Conservation (phyloP, 2,329 filamentous ascomycete species). For the Sarocladiaceae sp. region DNA sequence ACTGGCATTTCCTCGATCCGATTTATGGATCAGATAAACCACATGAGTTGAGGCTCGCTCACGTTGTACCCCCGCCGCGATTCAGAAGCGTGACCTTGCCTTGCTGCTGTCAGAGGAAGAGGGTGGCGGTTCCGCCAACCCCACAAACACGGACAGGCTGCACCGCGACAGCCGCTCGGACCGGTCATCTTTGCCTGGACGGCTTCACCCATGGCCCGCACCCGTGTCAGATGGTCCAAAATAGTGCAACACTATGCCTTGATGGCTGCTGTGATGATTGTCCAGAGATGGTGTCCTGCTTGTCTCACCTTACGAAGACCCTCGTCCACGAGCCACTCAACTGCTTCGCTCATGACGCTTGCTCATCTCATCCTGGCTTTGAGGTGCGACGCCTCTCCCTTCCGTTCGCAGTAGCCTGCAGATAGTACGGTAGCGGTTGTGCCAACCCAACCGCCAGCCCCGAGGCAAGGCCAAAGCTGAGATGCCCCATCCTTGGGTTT, state of each 20-base stretch:
- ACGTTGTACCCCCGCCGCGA: background rate
- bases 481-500: background rate
- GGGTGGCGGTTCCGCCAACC: background rate
- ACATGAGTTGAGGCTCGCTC: conserved; percentile 7
- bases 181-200: conserved; percentile 6
- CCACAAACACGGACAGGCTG: background rate
- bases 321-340: background rate
- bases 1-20: conserved; percentile 1
- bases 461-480: conserved; percentile 1
- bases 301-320: conserved; percentile 10
- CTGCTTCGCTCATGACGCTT: background rate
- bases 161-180: background rate
- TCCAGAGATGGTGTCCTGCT: background rate
- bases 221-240: conserved; percentile 9
- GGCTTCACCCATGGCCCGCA: conserved; percentile 1
- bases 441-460: background rate
- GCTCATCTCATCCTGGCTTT: background rate
- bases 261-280: background rate
- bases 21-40: conserved; percentile 5
- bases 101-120: background rate
- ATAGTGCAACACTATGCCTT: background rate
- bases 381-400: conserved; percentile 1
- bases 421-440: background rate
- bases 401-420: conserved; percentile 2
- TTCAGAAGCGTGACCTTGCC: background rate